Conservation (phyloP, 1,139 yeast species). For the Saccharomycopsis phalli region DNA sequence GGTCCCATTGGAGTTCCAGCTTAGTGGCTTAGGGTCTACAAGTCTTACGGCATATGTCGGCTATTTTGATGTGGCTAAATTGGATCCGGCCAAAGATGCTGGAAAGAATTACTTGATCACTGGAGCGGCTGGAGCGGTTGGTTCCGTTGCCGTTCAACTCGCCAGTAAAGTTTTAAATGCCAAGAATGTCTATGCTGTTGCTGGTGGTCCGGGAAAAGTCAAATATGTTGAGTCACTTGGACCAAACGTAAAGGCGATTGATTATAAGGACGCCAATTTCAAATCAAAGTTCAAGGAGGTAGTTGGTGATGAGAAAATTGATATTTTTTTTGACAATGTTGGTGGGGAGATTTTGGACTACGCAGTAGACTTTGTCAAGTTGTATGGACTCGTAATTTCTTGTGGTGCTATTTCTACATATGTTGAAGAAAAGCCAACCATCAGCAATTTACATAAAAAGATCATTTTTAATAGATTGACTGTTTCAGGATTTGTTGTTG, state of each 20-base stretch:
- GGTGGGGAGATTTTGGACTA: slow-evolving; percentile 53
- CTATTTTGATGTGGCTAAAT: slow-evolving; percentile 25
- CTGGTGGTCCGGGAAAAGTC: slow-evolving; percentile 52
- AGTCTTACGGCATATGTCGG: slow-evolving; percentile 59
- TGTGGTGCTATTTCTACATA: slow-evolving; percentile 60
- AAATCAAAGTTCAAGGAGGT: slow-evolving; percentile 36
- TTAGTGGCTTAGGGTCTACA: slow-evolving; percentile 47
- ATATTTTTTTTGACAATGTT: slow-evolving; percentile 49
- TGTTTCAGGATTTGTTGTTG: slow-evolving; percentile 41
- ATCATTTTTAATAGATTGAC: slow-evolving; percentile 41
- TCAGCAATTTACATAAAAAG: slow-evolving; percentile 24
- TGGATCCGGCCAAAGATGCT: slow-evolving; percentile 20
- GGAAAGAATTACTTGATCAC: slow-evolving; percentile 43
- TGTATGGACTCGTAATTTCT: slow-evolving; percentile 41
- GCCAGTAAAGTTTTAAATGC: slow-evolving; percentile 49
- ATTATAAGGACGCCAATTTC: slow-evolving; percentile 43
- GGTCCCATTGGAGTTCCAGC: slow-evolving; percentile 29
- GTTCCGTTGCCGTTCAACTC: slow-evolving; percentile 51
- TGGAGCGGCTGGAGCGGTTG: slow-evolving; percentile 70
- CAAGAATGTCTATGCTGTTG: slow-evolving; percentile 51
- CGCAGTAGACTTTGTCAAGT: slow-evolving; percentile 35
- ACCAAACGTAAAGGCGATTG: slow-evolving; percentile 42
- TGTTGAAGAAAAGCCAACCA: slow-evolving; percentile 32
- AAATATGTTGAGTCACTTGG: slow-evolving; percentile 48
- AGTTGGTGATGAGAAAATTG: slow-evolving; percentile 38